Percentiles rank a stretch among this genome's conserved stretches.
Evolutionary conservation across 106 monocot genomes (phyloP).

Genomic region (Xerophyta viscosa): DNA sequence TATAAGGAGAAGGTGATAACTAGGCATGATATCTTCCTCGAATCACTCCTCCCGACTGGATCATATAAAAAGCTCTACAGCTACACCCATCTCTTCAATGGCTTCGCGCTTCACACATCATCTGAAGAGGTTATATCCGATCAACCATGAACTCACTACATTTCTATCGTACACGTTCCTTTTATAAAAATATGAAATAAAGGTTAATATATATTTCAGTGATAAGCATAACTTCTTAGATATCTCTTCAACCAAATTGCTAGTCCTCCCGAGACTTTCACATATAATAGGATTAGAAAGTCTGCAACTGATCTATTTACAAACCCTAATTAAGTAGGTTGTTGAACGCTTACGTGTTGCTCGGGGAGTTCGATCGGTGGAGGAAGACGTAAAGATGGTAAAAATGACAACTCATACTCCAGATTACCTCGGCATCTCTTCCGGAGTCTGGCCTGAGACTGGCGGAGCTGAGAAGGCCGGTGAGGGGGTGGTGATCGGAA

Average conservation of each 20-base stretch:
- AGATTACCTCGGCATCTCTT: constrained; percentile 40
- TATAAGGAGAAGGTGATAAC: constrained; percentile 45
- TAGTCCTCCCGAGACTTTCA: no score
- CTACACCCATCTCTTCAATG: constrained; percentile 53
- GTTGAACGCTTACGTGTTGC: constrained; percentile 34
- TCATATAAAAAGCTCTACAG: constrained; percentile 57
- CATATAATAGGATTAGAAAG: no score
- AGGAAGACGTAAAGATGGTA: constrained; percentile 52
- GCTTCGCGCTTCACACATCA: constrained; percentile 45
- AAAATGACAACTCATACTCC: constrained; percentile 70
- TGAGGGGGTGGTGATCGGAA: constrained; percentile 63
- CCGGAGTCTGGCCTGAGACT: constrained; percentile 43
- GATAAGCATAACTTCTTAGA: no score
- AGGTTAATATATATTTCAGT: no score
- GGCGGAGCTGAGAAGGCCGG: constrained; percentile 52
- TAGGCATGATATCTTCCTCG: constrained; percentile 50
- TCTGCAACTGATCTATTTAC: no score
- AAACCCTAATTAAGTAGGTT: no score
- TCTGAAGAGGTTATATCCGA: constrained; percentile 31
- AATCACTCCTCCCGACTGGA: constrained; percentile 53
- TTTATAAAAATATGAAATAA: no score
- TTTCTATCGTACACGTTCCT: no score
- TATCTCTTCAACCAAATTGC: no score
- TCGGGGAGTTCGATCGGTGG: constrained; percentile 35
- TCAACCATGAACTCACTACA: neutral